These are phyloP conservation scores for Ophiosphaerella narmari DNA, from an alignment of 2,329 filamentous ascomycete species.

Conservation along the genomic window DNA sequence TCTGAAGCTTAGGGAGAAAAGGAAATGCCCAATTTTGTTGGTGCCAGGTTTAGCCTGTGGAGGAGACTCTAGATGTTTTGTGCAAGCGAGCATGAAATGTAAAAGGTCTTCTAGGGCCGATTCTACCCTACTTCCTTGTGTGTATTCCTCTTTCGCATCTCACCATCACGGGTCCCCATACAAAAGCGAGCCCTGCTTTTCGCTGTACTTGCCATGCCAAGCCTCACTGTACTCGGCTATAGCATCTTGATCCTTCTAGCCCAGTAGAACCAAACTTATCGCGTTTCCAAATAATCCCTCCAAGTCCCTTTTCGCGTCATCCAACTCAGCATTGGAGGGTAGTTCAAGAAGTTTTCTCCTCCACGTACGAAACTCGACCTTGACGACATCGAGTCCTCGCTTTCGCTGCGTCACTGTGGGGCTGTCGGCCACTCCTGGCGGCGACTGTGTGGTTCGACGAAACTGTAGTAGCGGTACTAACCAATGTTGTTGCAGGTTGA, in stretches of 20 bases:
- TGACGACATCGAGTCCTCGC: conserved; percentile 12
- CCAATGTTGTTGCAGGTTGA: conserved; percentile 30
- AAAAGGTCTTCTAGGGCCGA: no score
- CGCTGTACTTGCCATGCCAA: conserved; percentile 22
- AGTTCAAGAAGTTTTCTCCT: neutral
- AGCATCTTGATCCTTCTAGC: conserved; percentile 31
- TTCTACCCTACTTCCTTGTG: no score
- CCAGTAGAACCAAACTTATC: conserved; percentile 30
- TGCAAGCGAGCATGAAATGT: no score
- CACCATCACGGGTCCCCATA: no score
- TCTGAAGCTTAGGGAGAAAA: no score
- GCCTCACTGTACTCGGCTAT: conserved; percentile 30
- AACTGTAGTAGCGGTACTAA: conserved; percentile 37
- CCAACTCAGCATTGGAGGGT: conserved; percentile 1
- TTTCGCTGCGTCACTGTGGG: neutral
- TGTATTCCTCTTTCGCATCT: no score
- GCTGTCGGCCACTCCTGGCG: neutral
- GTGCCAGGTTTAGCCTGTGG: no score
- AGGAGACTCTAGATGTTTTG: no score
- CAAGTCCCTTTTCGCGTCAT: conserved; percentile 23
- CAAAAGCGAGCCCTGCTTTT: no score
- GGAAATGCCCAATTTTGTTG: no score
- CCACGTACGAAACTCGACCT: conserved; percentile 16
- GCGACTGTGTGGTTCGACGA: conserved; percentile 16
- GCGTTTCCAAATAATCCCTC: conserved; percentile 35